phyloP scores from a whole-genome alignment of 1,284 basidiomycete genomes.

The Farysia itapuensis region DNA sequence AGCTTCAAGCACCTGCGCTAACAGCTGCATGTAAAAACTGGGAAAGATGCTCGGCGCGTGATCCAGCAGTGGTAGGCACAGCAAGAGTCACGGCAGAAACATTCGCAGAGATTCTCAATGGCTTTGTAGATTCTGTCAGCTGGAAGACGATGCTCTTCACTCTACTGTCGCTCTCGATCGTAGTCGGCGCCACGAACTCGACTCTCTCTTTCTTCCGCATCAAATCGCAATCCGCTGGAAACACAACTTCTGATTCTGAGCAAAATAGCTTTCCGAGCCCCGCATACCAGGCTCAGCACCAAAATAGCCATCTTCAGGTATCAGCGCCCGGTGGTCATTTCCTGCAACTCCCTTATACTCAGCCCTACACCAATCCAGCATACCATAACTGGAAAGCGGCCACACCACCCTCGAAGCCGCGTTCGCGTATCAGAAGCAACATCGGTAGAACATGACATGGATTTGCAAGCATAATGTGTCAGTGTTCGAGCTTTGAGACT shows the following conservation, averaged over 20 bases:
- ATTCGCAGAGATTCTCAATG: slow-evolving; percentile 91
- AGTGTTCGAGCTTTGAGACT: slow-evolving; percentile 1
- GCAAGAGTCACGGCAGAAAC: slow-evolving; percentile 89
- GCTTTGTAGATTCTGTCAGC: slow-evolving; percentile 92
- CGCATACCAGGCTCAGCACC: not conserved
- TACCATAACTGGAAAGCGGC: too few species aligned
- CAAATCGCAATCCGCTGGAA: too few species aligned
- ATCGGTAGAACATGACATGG: too few species aligned
- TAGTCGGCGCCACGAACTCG: slow-evolving; percentile 55
- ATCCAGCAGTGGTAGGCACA: slow-evolving; percentile 83
- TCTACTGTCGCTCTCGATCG: slow-evolving; percentile 48
- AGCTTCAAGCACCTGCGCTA: slow-evolving; percentile 49
- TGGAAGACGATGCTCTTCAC: slow-evolving; percentile 82
- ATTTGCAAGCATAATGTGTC: too few species aligned
- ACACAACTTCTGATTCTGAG: too few species aligned
- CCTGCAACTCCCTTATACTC: too few species aligned
- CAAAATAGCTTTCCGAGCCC: too few species aligned
- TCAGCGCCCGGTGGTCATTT: too few species aligned
- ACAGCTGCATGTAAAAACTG: slow-evolving; percentile 63
- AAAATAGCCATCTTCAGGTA: not conserved
- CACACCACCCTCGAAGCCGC: too few species aligned
- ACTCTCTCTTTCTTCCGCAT: slow-evolving; percentile 54
- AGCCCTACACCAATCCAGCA: too few species aligned
- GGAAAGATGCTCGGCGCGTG: slow-evolving; percentile 94
- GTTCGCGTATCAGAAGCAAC: too few species aligned